These are phyloP conservation scores for Talaromyces sp. DNA, from an alignment of 2,329 filamentous ascomycete species.

Conservation along the genomic window DNA sequence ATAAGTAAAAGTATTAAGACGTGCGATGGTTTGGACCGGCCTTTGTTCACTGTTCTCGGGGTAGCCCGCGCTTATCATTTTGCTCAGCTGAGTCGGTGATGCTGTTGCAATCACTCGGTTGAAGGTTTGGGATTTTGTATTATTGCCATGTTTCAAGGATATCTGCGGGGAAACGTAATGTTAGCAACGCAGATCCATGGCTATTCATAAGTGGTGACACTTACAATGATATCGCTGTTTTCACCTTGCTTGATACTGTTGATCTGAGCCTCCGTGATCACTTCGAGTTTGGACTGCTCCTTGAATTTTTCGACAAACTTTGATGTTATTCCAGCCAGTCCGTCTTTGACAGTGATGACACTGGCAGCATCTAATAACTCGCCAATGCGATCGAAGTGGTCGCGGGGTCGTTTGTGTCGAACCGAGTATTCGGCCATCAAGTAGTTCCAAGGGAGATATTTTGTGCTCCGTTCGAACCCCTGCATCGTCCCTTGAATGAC, in stretches of 20 bases:
- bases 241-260: conserved; percentile 33
- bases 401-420: conserved; percentile 9
- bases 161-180: background rate
- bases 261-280: conserved; percentile 49
- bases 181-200: background rate
- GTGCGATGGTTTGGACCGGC: conserved; percentile 17
- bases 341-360: conserved; percentile 43
- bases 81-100: conserved; percentile 22
- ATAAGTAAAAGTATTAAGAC: conserved; percentile 40
- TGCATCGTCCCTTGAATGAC: conserved; percentile 16
- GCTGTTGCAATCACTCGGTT: conserved; percentile 30
- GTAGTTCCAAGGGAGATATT: conserved; percentile 20
- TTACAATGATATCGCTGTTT: conserved; percentile 20
- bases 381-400: conserved; percentile 14
- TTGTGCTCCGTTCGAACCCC: conserved; percentile 7
- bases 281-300: conserved; percentile 49
- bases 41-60: conserved; percentile 3
- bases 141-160: conserved; percentile 3
- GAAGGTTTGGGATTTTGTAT: conserved; percentile 11
- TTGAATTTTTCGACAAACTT: conserved; percentile 44
- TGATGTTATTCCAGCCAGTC: conserved; percentile 57
- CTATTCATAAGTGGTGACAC: conserved; percentile 1
- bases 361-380: conserved; percentile 20
- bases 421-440: conserved; percentile 19
- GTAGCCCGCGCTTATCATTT: conserved; percentile 15